phyloP scores from a whole-genome alignment of 2,329 filamentous ascomycete species.

The Hypoxylon sp. region DNA sequence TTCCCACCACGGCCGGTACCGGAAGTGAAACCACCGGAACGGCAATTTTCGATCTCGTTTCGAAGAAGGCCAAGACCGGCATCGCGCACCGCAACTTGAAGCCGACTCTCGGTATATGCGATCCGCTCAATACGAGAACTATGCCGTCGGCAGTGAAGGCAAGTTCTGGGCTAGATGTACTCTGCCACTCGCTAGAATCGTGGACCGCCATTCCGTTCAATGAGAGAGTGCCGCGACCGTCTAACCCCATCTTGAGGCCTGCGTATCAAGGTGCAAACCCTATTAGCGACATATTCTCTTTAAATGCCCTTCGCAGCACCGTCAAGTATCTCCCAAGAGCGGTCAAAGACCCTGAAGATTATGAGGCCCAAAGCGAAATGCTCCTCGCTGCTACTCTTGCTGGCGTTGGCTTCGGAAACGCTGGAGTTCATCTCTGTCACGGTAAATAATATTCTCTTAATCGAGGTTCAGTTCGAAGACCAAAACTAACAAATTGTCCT shows the following conservation, averaged over 20 bases:
- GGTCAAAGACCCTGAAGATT: conserved; percentile 88
- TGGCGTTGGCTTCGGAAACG: conserved; percentile 97
- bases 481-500: conserved; percentile 21
- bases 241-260: conserved; percentile 90
- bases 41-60: conserved; percentile 95
- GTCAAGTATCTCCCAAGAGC: conserved; percentile 94
- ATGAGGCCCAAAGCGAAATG: conserved; percentile 96
- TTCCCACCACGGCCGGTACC: conserved; percentile 88
- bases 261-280: conserved; percentile 98
- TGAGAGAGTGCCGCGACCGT: conserved; percentile 85
- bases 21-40: conserved; percentile 97
- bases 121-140: conserved; percentile 90
- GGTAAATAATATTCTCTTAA: conserved; percentile 56
- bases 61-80: conserved; percentile 92
- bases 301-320: conserved; percentile 85
- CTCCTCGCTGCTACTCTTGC: conserved; percentile 93
- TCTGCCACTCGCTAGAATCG: conserved; percentile 95
- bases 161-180: conserved; percentile 90
- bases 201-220: conserved; percentile 98
- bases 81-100: conserved; percentile 96
- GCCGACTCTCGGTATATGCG: conserved; percentile 89
- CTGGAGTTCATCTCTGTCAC: conserved; percentile 86
- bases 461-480: background rate
- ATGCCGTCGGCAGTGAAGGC: conserved; percentile 97
- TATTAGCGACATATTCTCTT: conserved; percentile 96